A percentile compares a stretch with the other conserved stretches of the same genome.
These are phyloP conservation scores for Hansenula lynferdii DNA, from an alignment of 1,139 yeast species.

Conservation along the genomic window DNA sequence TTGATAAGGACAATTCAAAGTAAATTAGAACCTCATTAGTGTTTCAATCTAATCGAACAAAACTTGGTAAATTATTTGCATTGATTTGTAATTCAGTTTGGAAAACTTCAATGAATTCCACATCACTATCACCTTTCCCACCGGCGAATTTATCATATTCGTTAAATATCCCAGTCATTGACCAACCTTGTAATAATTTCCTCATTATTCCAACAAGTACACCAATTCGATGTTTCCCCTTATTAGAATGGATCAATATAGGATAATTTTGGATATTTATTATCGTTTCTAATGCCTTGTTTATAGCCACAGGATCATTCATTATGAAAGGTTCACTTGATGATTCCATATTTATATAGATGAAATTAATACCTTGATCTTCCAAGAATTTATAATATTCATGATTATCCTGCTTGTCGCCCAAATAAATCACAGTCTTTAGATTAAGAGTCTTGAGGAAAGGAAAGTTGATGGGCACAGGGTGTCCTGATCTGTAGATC, in stretches of 20 bases:
- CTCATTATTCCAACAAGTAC: conserved; percentile 86
- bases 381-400: conserved; percentile 64
- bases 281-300: conserved; percentile 57
- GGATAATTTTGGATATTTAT: conserved; percentile 77
- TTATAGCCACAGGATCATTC: conserved; percentile 53
- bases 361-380: conserved; percentile 50
- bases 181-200: conserved; percentile 87
- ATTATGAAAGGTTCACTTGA: conserved; percentile 71
- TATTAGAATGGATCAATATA: conserved; percentile 82
- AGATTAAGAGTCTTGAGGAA: conserved; percentile 62
- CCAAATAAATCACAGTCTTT: conserved; percentile 78
- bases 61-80: conserved; percentile 15
- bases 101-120: conserved; percentile 44
- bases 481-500: conserved; percentile 89
- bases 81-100: conserved; percentile 13
- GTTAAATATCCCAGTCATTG: conserved; percentile 86
- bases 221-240: conserved; percentile 94
- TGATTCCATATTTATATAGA: conserved; percentile 60
- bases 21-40: no score
- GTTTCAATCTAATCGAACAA: conserved; percentile 16
- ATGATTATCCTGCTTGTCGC: conserved; percentile 61
- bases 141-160: conserved; percentile 91
- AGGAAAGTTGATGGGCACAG: conserved; percentile 78
- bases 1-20: no score
- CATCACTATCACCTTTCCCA: conserved; percentile 89